A percentile compares a stretch with the other conserved stretches of the same genome.
Conservation (phyloP, 2,329 filamentous ascomycete genomes). For the Epichloe elymi region DNA sequence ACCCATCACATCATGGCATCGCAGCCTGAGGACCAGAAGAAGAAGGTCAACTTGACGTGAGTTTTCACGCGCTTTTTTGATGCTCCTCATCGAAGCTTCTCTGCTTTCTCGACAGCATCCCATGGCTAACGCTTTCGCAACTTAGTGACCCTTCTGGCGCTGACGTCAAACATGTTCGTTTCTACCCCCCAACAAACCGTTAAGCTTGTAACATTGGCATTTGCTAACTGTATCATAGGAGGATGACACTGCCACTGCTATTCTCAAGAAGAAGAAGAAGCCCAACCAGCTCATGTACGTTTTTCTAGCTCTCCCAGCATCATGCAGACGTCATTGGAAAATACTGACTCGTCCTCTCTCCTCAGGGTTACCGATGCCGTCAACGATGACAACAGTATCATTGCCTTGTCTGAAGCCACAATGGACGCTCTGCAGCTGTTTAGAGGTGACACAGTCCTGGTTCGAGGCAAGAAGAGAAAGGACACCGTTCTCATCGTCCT, state of each 20-base stretch:
- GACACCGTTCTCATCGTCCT: slow-evolving; percentile 97
- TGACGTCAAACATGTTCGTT: slow-evolving; percentile 70
- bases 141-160: slow-evolving; percentile 76
- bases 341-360: neutral
- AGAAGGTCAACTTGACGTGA: slow-evolving; percentile 74
- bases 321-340: neutral
- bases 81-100: neutral
- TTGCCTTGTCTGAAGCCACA: slow-evolving; percentile 93
- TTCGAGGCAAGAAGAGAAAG: slow-evolving; percentile 99
- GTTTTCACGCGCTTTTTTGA: slow-evolving; percentile 19
- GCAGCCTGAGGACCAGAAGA: slow-evolving; percentile 57
- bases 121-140: slow-evolving; percentile 5
- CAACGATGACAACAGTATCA: slow-evolving; percentile 99
- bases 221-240: slow-evolving; percentile 39
- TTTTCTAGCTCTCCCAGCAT: slow-evolving; percentile 2
- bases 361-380: slow-evolving; percentile 88
- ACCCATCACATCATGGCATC: slow-evolving; percentile 50
- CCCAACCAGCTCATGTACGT: slow-evolving; percentile 93
- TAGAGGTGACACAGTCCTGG: slow-evolving; percentile 93
- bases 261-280: slow-evolving; percentile 99
- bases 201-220: slow-evolving; percentile 7
- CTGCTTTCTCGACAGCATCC: neutral
- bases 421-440: slow-evolving; percentile 98
- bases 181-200: slow-evolving; percentile 9
- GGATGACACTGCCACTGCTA: slow-evolving; percentile 87